Evolutionary conservation across 129 eudicot genomes (phyloP).

Genomic region (Saussurea involucrata): DNA sequence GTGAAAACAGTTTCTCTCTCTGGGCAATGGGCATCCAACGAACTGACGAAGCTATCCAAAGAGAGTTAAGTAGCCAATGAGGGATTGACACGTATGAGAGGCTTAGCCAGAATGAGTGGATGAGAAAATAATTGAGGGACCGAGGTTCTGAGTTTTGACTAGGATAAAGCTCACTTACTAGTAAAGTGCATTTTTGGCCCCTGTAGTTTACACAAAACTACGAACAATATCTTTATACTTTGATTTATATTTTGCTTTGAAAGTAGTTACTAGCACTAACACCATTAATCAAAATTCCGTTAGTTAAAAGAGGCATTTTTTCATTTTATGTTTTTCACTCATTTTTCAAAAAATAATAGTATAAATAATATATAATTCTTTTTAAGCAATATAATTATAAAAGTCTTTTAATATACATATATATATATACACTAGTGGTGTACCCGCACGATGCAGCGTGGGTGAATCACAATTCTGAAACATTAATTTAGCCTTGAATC

Average conservation of each 20-base stretch:
- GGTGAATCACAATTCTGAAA: no score
- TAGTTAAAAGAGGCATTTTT: no score
- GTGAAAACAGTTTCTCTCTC: conserved; percentile 14
- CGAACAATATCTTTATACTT: background rate
- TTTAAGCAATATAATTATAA: background rate
- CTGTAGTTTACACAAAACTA: background rate
- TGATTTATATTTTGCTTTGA: no score
- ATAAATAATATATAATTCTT: no score
- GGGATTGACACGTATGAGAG: conserved; percentile 21
- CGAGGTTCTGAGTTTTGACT: conserved; percentile 9
- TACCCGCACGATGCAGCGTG: no score
- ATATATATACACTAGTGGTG: no score
- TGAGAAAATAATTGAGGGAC: conserved; percentile 3
- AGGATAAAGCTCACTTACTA: background rate
- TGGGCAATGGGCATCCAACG: background rate
- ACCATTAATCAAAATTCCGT: no score
- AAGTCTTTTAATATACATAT: no score
- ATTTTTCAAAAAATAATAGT: no score
- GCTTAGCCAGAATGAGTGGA: conserved; percentile 43
- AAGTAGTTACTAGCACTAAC: no score
- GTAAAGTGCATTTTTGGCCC: background rate
- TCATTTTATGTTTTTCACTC: background rate
- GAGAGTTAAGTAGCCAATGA: conserved; percentile 21
- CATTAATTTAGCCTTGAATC: no score
- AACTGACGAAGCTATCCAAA: conserved; percentile 8